Percentiles rank a stretch among this genome's conserved stretches.
Evolutionary conservation across 2,329 filamentous ascomycete species (phyloP).

Genomic region (Pseudocercospora macadamiae): DNA sequence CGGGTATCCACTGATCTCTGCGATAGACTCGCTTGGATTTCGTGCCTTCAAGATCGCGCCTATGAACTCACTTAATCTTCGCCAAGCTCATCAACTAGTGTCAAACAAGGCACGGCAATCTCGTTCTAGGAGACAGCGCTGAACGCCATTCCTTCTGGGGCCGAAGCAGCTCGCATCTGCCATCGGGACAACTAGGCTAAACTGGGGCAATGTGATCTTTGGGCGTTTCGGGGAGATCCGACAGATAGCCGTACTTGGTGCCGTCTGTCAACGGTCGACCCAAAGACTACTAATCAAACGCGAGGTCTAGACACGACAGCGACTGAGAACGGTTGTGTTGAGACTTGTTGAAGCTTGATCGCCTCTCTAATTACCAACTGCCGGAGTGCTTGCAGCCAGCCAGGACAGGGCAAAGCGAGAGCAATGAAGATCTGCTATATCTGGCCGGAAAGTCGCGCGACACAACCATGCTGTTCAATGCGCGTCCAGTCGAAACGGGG

Average conservation of each 20-base stretch:
- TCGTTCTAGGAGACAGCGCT: background rate
- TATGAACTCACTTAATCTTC: slow-evolving; percentile 4
- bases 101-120: slow-evolving; percentile 6
- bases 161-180: background rate
- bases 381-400: slow-evolving; percentile 9
- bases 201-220: background rate
- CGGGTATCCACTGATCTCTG: background rate
- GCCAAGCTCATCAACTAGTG: background rate
- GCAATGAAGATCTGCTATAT: background rate
- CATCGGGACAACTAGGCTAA: background rate
- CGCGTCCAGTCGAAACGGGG: background rate
- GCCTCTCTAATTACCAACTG: slow-evolving; percentile 4
- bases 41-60: slow-evolving; percentile 6
- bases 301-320: background rate
- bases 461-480: background rate
- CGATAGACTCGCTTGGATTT: slow-evolving; percentile 1
- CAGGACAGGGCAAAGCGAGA: slow-evolving; percentile 9
- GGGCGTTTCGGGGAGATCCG: background rate
- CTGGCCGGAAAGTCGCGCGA: background rate
- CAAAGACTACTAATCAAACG: background rate
- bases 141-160: slow-evolving; percentile 1
- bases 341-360: background rate
- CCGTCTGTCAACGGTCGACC: background rate
- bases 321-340: background rate
- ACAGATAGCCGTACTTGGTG: background rate